Base-by-base conservation (phyloP, 2,329 filamentous ascomycete species). In the Helminthosporium solani region DNA sequence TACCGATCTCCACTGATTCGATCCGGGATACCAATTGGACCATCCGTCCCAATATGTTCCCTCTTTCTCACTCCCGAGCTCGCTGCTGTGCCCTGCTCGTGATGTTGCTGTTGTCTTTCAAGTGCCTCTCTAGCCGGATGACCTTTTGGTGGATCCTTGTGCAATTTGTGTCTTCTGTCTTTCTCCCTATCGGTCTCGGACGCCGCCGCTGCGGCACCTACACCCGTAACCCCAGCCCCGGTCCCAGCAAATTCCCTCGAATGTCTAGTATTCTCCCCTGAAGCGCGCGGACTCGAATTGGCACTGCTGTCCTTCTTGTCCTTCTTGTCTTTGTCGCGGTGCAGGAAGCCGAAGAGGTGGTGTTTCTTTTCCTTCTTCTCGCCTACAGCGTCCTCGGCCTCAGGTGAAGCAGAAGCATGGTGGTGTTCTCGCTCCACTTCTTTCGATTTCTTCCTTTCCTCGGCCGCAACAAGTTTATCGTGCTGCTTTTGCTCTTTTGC, bases 111-210 rank as follows among this genome's bases (percentile, higher is more conserved):
- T 14, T 53, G 52, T 23, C 60, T 49, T 40, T 64, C 54, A 45
- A 64, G 42, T 7, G 58, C 52, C 15, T 68, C 62, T 5, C 58
- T 47, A 7, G 62, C 65, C 2, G 64, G 64, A 47, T 71, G 63
- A 2, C 64, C 66, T 25, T 57, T 54, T 6, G 71, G 71, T 8
- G 71, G 71, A 19, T 73, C 69, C 51, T 75, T 74, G 56, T 73
- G 71, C 33, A 75, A 55, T 16, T 60, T 67, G 44, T 71, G 64
- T 30, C 63, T 63, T 14, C 61, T 61, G 23, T 67, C 59, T 47
- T 61, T 54, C 14, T 48, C 44, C 25, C 61, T 46, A 11, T 48
- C 44, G 4, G 47, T 38, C 14, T 47, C 46, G 11, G 43, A 45
- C 9, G 44, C 28, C 8, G 42, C 45, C 2, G 55, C 54, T 18